Evolutionary conservation across 345 rosid species (phyloP).

Genomic region (Populus simonii): DNA sequence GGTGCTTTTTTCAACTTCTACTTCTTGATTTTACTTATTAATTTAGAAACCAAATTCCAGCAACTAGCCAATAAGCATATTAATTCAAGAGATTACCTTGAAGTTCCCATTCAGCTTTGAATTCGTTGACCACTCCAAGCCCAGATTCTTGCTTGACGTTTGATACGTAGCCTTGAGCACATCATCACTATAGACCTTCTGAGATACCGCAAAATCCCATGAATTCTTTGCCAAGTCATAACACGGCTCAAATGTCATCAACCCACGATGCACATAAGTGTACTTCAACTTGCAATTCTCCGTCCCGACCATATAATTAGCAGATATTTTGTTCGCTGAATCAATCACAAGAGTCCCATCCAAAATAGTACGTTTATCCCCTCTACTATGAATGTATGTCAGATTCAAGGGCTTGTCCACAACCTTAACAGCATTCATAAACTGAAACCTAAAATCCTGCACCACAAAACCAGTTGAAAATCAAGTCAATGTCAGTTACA

Average conservation of each 20-base stretch:
- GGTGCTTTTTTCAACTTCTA: neutral
- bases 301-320: conserved; percentile 68
- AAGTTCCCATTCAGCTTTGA: conserved; percentile 55
- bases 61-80: neutral
- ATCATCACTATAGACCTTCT: conserved; percentile 59
- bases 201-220: conserved; percentile 77
- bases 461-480: neutral
- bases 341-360: conserved; percentile 62
- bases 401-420: conserved; percentile 78
- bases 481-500: neutral
- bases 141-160: conserved; percentile 60
- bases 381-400: conserved; percentile 71
- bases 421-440: conserved; percentile 69
- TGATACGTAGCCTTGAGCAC: conserved; percentile 73
- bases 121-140: conserved; percentile 77
- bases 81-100: conserved; percentile 45
- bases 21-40: neutral
- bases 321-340: conserved; percentile 72
- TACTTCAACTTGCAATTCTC: conserved; percentile 82
- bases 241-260: conserved; percentile 71
- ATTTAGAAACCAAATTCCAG: neutral
- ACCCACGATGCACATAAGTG: conserved; percentile 55
- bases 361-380: conserved; percentile 60
- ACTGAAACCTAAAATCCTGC: conserved; percentile 91
- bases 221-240: conserved; percentile 72